Evolutionary conservation across 164 flowering plant species (phyloP), one percentile per base, ranked within the genome.

Genomic region (Cinnamomum micranthum): DNA sequence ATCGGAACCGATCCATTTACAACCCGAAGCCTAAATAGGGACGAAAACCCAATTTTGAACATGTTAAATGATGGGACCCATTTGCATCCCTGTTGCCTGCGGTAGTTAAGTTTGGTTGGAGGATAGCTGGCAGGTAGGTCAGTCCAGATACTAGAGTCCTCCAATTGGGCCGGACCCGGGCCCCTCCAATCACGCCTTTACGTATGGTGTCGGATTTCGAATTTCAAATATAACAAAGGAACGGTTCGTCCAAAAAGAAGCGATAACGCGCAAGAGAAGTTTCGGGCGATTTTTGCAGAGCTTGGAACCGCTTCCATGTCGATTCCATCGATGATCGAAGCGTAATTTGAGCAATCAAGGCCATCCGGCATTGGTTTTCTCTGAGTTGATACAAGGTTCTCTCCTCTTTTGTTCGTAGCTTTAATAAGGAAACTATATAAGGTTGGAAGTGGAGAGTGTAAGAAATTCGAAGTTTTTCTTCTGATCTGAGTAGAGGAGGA

Each of bases 111-210:
- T 47, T 41, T 33, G 28, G 71, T 58, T 72, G 75, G 67, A 10
- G 33, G 65, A 68, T 72, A 60, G 75, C 72, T 59, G 72, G 69
- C 65, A 52, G 58, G 69, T 73, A 50, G 77, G 80, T 74, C 80
- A 75, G 77, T 59, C 63, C 55, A 28, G 74, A 60, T 63, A 17
- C 6, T 31, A 31, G 35, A 4, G 35, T 31, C 35, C 35, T 31
- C 35, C 35, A 31, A 0, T 31, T 4, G 55, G 1, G 47, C 9
- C 47, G 47, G 47, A 9, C 47, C 47, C 47, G 10, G 47, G 47
- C 2, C 47, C 47, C 69, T 28, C 69, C 14, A 33, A n/a, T 62
- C 59, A 69, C 66, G 2, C 74, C 50, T 69, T 75, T 79, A 66
- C 76, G 78, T 75, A 63, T 11, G 6, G 70, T 74, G 72, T 59